These are phyloP conservation scores for Novymonas esmeraldas DNA, from an alignment of 208 protist genomes.

Conservation along the genomic window DNA sequence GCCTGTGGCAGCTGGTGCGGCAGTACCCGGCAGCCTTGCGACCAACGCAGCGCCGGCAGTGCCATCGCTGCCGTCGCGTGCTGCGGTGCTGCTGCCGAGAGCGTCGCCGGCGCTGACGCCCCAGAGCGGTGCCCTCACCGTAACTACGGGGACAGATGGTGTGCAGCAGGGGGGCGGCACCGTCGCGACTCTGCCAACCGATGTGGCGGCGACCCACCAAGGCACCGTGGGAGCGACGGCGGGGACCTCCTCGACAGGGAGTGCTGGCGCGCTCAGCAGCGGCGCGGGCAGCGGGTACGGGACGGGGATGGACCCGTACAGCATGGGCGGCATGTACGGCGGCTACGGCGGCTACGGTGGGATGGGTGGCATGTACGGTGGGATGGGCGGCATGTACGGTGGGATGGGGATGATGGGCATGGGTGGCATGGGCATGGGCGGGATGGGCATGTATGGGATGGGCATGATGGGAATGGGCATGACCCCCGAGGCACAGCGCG, in stretches of 20 bases:
- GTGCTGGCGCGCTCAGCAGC: slow-evolving; percentile 5
- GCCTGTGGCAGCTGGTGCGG: neutral
- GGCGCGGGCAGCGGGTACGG: slow-evolving; percentile 10
- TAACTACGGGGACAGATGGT: neutral
- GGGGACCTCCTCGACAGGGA: neutral
- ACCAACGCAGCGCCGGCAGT: slow-evolving; percentile 18
- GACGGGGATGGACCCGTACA: slow-evolving; percentile 24
- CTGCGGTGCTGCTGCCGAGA: neutral
- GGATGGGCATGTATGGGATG: slow-evolving; percentile 54
- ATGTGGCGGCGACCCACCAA: neutral
- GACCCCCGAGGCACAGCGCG: slow-evolving; percentile 81
- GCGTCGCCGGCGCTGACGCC: slow-evolving; percentile 1
- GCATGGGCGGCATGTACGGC: slow-evolving; percentile 22
- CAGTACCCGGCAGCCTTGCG: slow-evolving; percentile 16
- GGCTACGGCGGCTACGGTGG: slow-evolving; percentile 36
- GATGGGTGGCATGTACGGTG: slow-evolving; percentile 42
- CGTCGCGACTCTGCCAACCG: neutral
- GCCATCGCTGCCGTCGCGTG: neutral
- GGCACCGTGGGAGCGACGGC: neutral
- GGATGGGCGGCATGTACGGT: slow-evolving; percentile 40
- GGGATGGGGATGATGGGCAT: slow-evolving; percentile 64
- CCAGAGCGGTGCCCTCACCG: slow-evolving; percentile 19
- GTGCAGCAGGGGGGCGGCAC: neutral
- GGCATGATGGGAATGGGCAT: slow-evolving; percentile 80
- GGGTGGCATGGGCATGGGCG: slow-evolving; percentile 55